Evolutionary conservation across 345 rosid species (phyloP).

Genomic region (Melastoma malabathricum): DNA sequence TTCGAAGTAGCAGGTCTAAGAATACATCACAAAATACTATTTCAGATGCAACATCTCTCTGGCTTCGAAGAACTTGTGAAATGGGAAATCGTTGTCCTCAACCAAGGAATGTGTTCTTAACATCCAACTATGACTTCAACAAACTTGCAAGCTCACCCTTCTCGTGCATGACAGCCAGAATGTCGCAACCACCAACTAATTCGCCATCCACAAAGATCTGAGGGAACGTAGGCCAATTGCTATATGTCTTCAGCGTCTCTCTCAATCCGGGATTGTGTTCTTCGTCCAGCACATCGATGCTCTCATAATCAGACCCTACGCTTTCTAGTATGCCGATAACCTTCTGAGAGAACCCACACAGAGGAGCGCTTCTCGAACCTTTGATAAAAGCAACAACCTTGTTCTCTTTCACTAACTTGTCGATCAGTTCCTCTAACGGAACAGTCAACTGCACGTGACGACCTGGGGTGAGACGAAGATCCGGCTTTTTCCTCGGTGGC

Average conservation of each 20-base stretch:
- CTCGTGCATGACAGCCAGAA: conserved; percentile 64
- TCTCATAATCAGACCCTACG: conserved; percentile 72
- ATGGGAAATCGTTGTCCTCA: too few species aligned
- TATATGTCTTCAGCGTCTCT: conserved; percentile 71
- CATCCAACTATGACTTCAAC: conserved; percentile 18
- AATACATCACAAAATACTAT: too few species aligned
- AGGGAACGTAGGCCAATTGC: conserved; percentile 91
- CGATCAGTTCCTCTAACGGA: conserved; percentile 57
- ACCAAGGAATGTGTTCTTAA: too few species aligned
- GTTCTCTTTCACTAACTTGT: conserved; percentile 67
- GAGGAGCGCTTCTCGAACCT: conserved; percentile 82
- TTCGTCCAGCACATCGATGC: conserved; percentile 79
- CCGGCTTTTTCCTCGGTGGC: conserved; percentile 54
- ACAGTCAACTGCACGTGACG: conserved; percentile 66
- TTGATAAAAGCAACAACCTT: conserved; percentile 85
- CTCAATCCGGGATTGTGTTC: conserved; percentile 66
- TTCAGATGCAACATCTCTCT: too few species aligned
- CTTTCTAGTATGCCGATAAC: conserved; percentile 71
- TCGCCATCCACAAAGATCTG: conserved; percentile 74
- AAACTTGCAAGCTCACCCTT: conserved; percentile 62
- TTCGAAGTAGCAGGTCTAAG: too few species aligned
- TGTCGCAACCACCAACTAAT: conserved; percentile 78
- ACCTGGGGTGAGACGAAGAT: conserved; percentile 85
- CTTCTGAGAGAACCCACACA: conserved; percentile 87
- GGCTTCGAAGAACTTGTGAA: too few species aligned